Base-by-base conservation (phyloP, 352 stramenopile species). In the Plasmopara muralis region DNA sequence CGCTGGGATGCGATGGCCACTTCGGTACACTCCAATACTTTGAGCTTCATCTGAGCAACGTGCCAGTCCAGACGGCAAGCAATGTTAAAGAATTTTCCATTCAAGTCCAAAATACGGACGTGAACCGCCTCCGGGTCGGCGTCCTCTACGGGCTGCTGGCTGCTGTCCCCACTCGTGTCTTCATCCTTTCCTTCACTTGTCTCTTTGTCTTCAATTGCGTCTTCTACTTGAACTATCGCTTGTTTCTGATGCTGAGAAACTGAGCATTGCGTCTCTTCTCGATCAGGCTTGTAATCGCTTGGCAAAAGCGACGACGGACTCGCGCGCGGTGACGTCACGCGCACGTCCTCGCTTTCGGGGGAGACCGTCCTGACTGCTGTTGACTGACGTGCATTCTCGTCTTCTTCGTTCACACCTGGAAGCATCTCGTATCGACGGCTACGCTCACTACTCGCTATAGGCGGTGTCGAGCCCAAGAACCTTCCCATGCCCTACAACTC, bases 41-140 rank as follows among this genome's bases (percentile, higher is more conserved):
- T 83, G 40, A 68, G 55, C 60, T 93, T 91, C 49, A 93, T 66
- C 16, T 59, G 55, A 18, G 60, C 41, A 18, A 95, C 77, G 9
- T 39, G 74, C 80, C 75, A 90, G 43, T 89, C 77, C 34, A 87
- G 55, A 10, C 58, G 53, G 41, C 80, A 88, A 25, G 68, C 31
- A 50, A 95, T 83, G 34, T 69, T 76, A 55, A 91, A 93, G 57
- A 87, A 89, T 51, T 91, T 93, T 48, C 83, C 83, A 48, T 92
- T 90, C 9, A 93, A 55, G 59, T 93, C 81, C 41, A 93, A 53
- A 38, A 93, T 90, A 30, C 81, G 77, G 31, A 93, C 68, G 39
- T 74, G 62, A 43, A 93, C 70, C 15, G 59, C 66, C 15, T 74
- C 78, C 0, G 62, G 56, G 6, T 68, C 62, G 33, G 15, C 45